phyloP scores from a whole-genome alignment of 495 filamentous ascomycete genomes.

The Penicillium cosmopolitanum region DNA sequence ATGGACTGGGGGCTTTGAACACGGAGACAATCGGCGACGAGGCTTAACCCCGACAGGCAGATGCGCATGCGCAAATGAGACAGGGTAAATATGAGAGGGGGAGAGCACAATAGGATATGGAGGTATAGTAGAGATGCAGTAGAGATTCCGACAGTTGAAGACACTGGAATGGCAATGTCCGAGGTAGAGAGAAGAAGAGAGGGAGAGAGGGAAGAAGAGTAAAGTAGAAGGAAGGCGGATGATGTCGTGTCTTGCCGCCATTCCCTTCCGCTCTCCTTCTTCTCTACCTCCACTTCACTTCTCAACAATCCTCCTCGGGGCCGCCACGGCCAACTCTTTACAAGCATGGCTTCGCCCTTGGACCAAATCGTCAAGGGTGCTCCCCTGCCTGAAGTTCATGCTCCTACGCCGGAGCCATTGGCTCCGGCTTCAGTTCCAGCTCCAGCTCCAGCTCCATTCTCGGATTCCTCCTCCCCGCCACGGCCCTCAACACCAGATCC shows the following conservation, averaged over 20 bases:
- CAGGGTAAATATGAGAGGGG: neutral
- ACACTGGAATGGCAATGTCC: neutral
- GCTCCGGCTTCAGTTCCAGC: constrained; percentile 35
- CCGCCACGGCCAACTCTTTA: constrained; percentile 38
- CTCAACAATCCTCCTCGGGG: constrained; percentile 23
- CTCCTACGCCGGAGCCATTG: constrained; percentile 44
- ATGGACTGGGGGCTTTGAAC: constrained; percentile 18
- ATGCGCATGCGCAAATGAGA: constrained; percentile 12
- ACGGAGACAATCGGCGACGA: constrained; percentile 31
- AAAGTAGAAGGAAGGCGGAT: constrained; percentile 17
- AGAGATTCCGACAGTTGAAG: too few species aligned
- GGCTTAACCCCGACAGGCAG: constrained; percentile 33
- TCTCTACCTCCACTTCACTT: neutral
- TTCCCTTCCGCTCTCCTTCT: constrained; percentile 10
- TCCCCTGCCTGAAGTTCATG: constrained; percentile 53
- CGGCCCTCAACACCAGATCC: constrained; percentile 65
- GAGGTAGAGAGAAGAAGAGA: constrained; percentile 9
- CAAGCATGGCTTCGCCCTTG: constrained; percentile 61
- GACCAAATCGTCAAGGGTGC: constrained; percentile 91
- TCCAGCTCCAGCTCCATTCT: constrained; percentile 36
- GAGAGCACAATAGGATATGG: neutral
- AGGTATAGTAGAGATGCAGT: neutral
- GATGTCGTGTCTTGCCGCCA: constrained; percentile 24
- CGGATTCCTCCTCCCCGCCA: constrained; percentile 42
- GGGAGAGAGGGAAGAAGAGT: neutral